A percentile compares a stretch with the other conserved stretches of the same genome.
Evolutionary conservation across 1,139 yeast genomes (phyloP).

Genomic region (Yamadazyma spencermartinsiae): DNA sequence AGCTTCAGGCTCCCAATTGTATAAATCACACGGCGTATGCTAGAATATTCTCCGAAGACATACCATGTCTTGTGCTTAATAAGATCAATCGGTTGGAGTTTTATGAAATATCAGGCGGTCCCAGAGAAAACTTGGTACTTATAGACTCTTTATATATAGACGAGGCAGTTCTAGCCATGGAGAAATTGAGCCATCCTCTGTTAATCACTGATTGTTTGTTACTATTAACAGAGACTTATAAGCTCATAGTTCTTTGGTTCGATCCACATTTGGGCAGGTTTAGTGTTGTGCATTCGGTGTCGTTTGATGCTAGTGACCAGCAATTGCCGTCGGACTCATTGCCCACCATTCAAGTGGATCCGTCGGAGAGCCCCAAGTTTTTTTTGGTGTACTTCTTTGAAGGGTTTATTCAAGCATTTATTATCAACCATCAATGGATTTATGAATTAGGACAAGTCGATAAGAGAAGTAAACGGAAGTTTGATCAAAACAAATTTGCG

Average conservation of each 20-base stretch:
- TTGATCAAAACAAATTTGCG: constrained; percentile 12
- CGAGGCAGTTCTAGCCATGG: constrained; percentile 20
- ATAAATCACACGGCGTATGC: constrained; percentile 17
- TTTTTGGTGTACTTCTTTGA: constrained; percentile 31
- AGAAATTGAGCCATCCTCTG: constrained; percentile 14
- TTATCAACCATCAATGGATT: constrained; percentile 16
- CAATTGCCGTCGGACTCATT: constrained; percentile 27
- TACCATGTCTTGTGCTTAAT: constrained; percentile 19
- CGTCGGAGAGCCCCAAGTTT: constrained; percentile 13
- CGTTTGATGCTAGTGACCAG: constrained; percentile 28
- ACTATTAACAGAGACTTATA: constrained; percentile 17
- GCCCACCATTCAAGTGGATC: constrained; percentile 24
- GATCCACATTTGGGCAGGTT: constrained; percentile 10
- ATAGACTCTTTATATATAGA: constrained; percentile 17
- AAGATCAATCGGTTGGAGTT: constrained; percentile 22
- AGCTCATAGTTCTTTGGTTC: constrained; percentile 14
- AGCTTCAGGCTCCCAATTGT: constrained; percentile 19
- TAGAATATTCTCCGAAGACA: constrained; percentile 10
- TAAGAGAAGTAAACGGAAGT: constrained; percentile 12
- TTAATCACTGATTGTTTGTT: constrained; percentile 17
- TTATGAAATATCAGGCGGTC: constrained; percentile 8
- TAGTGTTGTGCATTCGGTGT: constrained; percentile 10
- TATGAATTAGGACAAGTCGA: neutral
- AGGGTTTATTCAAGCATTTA: constrained; percentile 28
- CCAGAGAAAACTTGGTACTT: constrained; percentile 6